A percentile compares a stretch with the other conserved stretches of the same genome.
Conservation (phyloP, 2,329 filamentous ascomycete species). For the Ascochyta clinopodiicola region DNA sequence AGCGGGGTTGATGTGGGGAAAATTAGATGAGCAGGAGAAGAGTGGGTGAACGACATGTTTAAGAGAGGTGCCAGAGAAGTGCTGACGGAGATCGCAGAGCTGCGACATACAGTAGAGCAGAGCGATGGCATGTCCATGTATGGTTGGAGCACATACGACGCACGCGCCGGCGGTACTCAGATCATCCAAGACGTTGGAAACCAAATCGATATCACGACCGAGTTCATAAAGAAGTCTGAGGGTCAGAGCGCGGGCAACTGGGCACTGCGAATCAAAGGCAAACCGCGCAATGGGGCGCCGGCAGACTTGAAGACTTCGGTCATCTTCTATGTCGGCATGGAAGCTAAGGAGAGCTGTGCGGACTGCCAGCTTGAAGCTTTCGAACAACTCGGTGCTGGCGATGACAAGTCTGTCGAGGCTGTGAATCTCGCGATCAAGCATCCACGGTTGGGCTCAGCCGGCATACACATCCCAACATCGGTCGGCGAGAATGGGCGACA, state of each 20-base stretch:
- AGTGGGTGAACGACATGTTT: constrained; percentile 61
- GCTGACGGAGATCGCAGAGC: constrained; percentile 50
- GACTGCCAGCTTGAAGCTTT: constrained; percentile 60
- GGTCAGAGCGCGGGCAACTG: constrained; percentile 87
- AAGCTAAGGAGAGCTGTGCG: constrained; percentile 67
- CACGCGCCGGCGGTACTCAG: constrained; percentile 81
- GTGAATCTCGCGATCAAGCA: constrained; percentile 75
- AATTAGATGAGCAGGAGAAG: constrained; percentile 77
- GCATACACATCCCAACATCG: constrained; percentile 70
- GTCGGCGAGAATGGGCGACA: constrained; percentile 61
- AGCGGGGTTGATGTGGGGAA: constrained; percentile 86
- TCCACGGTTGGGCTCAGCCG: constrained; percentile 75
- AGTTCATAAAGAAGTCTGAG: constrained; percentile 88
- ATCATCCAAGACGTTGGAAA: constrained; percentile 88
- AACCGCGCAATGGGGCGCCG: constrained; percentile 70
- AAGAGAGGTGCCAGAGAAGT: background rate
- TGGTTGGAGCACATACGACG: constrained; percentile 96
- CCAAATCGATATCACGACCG: constrained; percentile 84
- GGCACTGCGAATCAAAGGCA: constrained; percentile 84
- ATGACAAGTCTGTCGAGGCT: constrained; percentile 61
- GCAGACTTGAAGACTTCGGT: constrained; percentile 74
- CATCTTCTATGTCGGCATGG: constrained; percentile 80
- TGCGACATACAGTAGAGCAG: constrained; percentile 93
- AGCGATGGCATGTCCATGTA: constrained; percentile 91
- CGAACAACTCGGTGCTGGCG: constrained; percentile 54